Percentiles rank a stretch among this genome's conserved stretches.
Evolutionary conservation across 306 rosid species (phyloP).

Genomic region (Begonia loranthoides): DNA sequence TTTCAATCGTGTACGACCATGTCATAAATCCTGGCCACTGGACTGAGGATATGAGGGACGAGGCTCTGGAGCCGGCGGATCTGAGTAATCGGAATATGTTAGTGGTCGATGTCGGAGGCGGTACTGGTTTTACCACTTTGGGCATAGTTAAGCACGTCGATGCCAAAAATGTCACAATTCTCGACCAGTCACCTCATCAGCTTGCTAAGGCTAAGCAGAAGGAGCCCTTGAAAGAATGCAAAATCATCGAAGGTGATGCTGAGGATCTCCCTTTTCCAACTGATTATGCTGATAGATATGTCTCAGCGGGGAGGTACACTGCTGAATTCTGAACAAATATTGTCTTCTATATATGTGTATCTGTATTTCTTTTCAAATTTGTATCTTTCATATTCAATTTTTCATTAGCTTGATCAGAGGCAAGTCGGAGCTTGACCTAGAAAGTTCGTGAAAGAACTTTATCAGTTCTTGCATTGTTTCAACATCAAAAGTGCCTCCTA

Average conservation of each 20-base stretch:
- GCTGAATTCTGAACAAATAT: neutral
- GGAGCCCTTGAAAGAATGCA: slow-evolving; percentile 75
- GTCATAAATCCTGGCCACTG: slow-evolving; percentile 86
- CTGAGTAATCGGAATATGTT: slow-evolving; percentile 50
- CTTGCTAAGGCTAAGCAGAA: slow-evolving; percentile 88
- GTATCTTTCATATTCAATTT: neutral
- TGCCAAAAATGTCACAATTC: slow-evolving; percentile 84
- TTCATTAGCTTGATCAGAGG: too few species aligned
- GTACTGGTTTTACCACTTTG: slow-evolving; percentile 82
- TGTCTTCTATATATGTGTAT: neutral
- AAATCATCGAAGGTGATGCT: slow-evolving; percentile 79
- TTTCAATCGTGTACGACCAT: slow-evolving; percentile 83
- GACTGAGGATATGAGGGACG: slow-evolving; percentile 97
- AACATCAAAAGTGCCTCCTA: too few species aligned
- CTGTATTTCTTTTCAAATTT: neutral
- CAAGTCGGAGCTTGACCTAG: too few species aligned
- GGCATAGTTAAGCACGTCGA: slow-evolving; percentile 86
- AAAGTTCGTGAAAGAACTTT: too few species aligned
- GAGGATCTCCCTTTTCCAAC: slow-evolving; percentile 80
- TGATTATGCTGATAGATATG: slow-evolving; percentile 88
- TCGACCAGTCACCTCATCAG: slow-evolving; percentile 94
- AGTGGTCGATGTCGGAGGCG: slow-evolving; percentile 87
- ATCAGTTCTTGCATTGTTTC: too few species aligned
- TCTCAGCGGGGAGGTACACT: slow-evolving; percentile 79
- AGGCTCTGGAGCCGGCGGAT: slow-evolving; percentile 88